Base-by-base conservation (phyloP, 2,329 filamentous ascomycete species). In the Curvularia sp. region DNA sequence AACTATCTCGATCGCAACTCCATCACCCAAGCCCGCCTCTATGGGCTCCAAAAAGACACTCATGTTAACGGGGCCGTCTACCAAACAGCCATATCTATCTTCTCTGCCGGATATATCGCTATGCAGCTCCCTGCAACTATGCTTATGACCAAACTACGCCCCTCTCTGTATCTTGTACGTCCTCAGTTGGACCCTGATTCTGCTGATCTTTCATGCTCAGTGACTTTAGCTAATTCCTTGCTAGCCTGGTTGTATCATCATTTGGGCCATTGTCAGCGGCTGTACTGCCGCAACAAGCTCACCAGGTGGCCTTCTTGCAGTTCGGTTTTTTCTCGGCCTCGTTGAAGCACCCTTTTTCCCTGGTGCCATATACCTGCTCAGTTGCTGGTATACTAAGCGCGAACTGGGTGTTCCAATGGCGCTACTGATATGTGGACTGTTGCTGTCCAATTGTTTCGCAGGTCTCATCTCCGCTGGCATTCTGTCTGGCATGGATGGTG, bases 301-400 rank as follows among this genome's bases (percentile, higher is more conserved):
- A 12, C 7, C 20, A 42, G 20, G 39, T 42, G 6, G 39, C 20
- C 43, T 68, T 20, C 52, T 68, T 30, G 64, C 64, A 13, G 63
- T 66, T 15, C 66, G 68, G 13, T 70, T 67, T 41, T 60, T 70
- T 28, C 60, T 73, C 43, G 70, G 70, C 10, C 52, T 68, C 13
- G 66, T 63, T 5, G 70, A 73, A 61, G 69, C 66, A 22, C 57
- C 60, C 1, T 88, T 88, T 69, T 79, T 88, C 46, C 86, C 87
- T 0, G 87, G 87, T 38, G 84, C 84, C 0, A 79, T 88, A 15
- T 80, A 87, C 49, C 84, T 87, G 47, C 78, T 89, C 35, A 86
- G 84, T 0, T 85, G 86, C 60, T 89, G 86, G 82, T 89, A 89
- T 70, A 88, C 86, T 3, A 82, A 86, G 53, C 81, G 81, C 31